phyloP scores from a whole-genome alignment of 2,329 filamentous ascomycete genomes.

The Aspergillus pseudotamarii region DNA sequence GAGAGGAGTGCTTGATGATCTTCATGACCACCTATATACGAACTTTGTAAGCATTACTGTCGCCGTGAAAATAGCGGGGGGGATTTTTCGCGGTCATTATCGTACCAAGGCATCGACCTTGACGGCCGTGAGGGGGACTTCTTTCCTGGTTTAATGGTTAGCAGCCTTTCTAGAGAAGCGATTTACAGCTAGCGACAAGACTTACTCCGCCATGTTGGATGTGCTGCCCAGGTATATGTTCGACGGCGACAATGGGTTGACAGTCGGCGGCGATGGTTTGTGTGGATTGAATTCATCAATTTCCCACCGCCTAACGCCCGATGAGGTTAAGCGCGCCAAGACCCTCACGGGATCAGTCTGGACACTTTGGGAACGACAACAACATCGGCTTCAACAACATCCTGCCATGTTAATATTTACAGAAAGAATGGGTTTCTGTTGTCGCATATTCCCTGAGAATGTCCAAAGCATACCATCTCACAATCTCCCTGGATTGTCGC shows the following conservation, averaged over 20 bases:
- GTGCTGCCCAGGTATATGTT: constrained; percentile 23
- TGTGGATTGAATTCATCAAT: constrained; percentile 37
- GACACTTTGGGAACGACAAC: background rate
- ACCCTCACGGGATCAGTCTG: constrained; percentile 6
- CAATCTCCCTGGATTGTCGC: too few species aligned
- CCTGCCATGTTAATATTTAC: background rate
- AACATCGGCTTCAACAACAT: background rate
- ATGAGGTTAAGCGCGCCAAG: constrained; percentile 32
- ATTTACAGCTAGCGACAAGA: background rate
- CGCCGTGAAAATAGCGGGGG: constrained; percentile 24
- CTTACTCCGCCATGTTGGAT: constrained; percentile 39
- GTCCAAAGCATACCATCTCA: background rate
- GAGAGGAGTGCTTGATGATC: constrained; percentile 93
- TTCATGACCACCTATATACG: constrained; percentile 82
- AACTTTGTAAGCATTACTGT: constrained; percentile 28
- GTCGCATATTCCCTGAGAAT: background rate
- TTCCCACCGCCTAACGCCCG: constrained; percentile 29
- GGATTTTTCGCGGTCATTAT: constrained; percentile 35
- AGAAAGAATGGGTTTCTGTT: background rate
- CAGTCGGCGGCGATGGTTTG: constrained; percentile 28
- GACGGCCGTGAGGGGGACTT: constrained; percentile 78
- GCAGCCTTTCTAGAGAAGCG: background rate
- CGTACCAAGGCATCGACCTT: constrained; percentile 93
- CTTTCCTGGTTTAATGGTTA: constrained; percentile 54
- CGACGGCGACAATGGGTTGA: constrained; percentile 23